These are phyloP conservation scores for Rhizopogon rudus DNA, from an alignment of 768 basidiomycete species.

Conservation along the genomic window DNA sequence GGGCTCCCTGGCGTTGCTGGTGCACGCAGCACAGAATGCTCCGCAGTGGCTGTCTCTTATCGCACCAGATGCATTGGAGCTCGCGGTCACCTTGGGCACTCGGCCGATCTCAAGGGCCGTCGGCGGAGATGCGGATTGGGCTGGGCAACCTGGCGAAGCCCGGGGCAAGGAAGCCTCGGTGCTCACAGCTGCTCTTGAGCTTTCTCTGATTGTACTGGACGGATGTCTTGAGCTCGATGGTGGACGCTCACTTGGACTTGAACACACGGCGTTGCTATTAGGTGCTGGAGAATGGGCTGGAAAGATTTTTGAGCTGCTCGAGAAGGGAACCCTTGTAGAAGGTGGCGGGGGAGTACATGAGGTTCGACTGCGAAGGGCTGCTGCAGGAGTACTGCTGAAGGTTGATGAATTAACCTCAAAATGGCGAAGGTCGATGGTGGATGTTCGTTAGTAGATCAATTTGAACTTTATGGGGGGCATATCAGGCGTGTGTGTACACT, in stretches of 20 bases:
- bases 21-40: slow-evolving; percentile 79
- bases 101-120: slow-evolving; percentile 45
- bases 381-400: slow-evolving; percentile 79
- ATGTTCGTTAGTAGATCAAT: slow-evolving; percentile 20
- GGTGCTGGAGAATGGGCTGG: slow-evolving; percentile 83
- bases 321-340: slow-evolving; percentile 55
- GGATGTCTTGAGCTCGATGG: slow-evolving; percentile 76
- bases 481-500: neutral
- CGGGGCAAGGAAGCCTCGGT: slow-evolving; percentile 64
- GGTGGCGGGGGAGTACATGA: slow-evolving; percentile 67
- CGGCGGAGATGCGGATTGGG: slow-evolving; percentile 29
- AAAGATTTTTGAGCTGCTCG: slow-evolving; percentile 57
- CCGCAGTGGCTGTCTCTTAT: slow-evolving; percentile 77
- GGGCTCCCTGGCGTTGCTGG: slow-evolving; percentile 68
- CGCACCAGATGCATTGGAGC: slow-evolving; percentile 77
- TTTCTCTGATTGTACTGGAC: slow-evolving; percentile 72
- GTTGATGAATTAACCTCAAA: slow-evolving; percentile 65
- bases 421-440: slow-evolving; percentile 66
- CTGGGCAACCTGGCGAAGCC: slow-evolving; percentile 10
- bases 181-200: slow-evolving; percentile 69
- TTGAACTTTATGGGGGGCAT: slow-evolving; percentile 18
- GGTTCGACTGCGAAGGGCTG: slow-evolving; percentile 56
- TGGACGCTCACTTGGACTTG: slow-evolving; percentile 69
- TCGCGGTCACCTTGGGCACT: slow-evolving; percentile 77
- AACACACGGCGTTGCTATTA: slow-evolving; percentile 67